Evolutionary conservation across 2,329 filamentous ascomycete species (phyloP), one percentile per base, ranked within the genome.

Genomic region (Cladosporium cucumerinum): DNA sequence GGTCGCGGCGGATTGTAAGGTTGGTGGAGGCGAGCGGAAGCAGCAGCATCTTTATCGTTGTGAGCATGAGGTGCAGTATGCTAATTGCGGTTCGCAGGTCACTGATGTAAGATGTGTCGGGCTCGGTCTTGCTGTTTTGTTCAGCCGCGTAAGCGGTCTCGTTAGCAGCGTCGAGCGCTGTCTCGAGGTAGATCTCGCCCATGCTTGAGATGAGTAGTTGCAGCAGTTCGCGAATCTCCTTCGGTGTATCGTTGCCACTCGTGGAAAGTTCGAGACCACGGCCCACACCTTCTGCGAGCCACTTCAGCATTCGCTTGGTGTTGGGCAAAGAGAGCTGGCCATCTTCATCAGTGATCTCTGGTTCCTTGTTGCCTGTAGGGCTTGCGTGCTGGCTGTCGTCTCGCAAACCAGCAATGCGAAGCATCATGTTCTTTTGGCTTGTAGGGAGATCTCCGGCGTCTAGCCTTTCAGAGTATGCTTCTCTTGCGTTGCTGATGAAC

Each of bases 261-360:
- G 91, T 89, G 26, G 91, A 93, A n/a, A 99, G 83, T 77, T 99
- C 95, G 11, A 99, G 83, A 0, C 93, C 92, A 68, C 95, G 85
- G 46, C 95, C 91, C 26, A 99, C 94, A 67, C 92, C 93, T 81
- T 99, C 95, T 2, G 95, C 95, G 48, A 99, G 82, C 95, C 95
- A 99, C 75, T 92, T 96, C 66, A 99, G 85, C 93, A 99, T 99
- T 65, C 95, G 87, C 79, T 98, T 98, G n/a, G 93, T 92, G 75
- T 91, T 93, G n/a, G 87, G 83, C 5, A 96, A 82, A 70, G 89
- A 94, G 28, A 98, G 81, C 64, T 87, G 84, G 36, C 95, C 95
- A 73, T 99, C 94, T 73, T 94, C 88, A 66, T 98, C 95, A 0
- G 89, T 89, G 34, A 98, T 90, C 74, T 96, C 93, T 65, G 96